A percentile compares a stretch with the other conserved stretches of the same genome.
phyloP scores from a whole-genome alignment of 2,329 filamentous ascomycete genomes.

The Trichoderma semiorbis region DNA sequence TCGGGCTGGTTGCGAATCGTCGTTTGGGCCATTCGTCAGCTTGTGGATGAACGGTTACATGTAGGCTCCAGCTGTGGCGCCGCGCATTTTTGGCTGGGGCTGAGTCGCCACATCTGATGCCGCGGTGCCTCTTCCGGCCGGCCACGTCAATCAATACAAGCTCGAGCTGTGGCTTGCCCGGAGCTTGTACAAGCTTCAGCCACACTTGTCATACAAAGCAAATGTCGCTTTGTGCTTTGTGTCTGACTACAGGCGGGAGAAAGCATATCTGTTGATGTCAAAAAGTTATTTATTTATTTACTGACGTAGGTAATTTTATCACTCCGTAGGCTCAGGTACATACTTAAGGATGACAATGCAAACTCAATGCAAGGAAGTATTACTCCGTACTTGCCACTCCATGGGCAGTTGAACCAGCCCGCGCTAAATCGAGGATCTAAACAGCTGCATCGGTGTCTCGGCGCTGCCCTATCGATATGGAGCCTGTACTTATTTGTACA shows the following conservation, averaged over 20 bases:
- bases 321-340: not conserved
- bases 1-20: conserved; percentile 16
- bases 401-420: not conserved
- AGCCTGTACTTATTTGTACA: not conserved
- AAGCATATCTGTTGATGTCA: not conserved
- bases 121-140: conserved; percentile 1
- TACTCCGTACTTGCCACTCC: not conserved
- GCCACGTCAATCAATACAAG: conserved; percentile 16
- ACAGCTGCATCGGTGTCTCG: not conserved
- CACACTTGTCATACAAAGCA: not conserved
- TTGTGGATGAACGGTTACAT: conserved; percentile 15
- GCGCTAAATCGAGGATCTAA: not conserved
- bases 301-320: not conserved
- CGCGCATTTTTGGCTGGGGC: conserved; percentile 10
- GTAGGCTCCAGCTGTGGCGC: conserved; percentile 14
- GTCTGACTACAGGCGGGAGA: not conserved
- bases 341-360: not conserved
- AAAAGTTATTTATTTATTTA: not conserved
- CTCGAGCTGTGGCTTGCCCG: conserved; percentile 11
- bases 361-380: not conserved
- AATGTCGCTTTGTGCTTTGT: not conserved
- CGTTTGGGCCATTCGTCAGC: conserved; percentile 15
- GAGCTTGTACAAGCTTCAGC: conserved; percentile 13
- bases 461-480: not conserved
- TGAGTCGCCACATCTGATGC: conserved; percentile 14